These are phyloP conservation scores for Musa itinerans DNA, from an alignment of 176 grass and related monocot genomes.

Conservation along the genomic window DNA sequence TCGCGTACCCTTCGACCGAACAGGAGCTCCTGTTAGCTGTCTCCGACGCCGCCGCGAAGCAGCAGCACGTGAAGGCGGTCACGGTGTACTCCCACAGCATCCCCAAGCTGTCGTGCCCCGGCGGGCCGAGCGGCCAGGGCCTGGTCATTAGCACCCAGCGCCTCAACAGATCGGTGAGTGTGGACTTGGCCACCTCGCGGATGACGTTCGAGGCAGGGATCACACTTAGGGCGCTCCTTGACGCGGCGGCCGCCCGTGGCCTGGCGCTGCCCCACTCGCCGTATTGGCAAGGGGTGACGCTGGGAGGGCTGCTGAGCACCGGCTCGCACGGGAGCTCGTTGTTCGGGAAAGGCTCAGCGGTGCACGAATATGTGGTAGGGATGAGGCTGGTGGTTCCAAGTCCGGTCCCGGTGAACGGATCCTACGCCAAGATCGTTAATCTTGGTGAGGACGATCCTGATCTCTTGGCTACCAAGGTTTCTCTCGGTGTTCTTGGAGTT, in stretches of 20 bases:
- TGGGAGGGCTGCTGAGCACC: conserved; percentile 48
- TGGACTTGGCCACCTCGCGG: conserved; percentile 8
- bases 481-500: conserved; percentile 57
- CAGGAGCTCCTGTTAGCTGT: conserved; percentile 16
- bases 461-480: conserved; percentile 55
- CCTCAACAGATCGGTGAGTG: conserved; percentile 18
- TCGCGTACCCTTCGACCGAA: conserved; percentile 15
- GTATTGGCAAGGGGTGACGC: conserved; percentile 48
- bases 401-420: conserved; percentile 26
- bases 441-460: conserved; percentile 29
- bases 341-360: conserved; percentile 48
- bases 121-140: not conserved
- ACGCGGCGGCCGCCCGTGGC: conserved; percentile 28
- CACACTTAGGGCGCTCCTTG: conserved; percentile 34
- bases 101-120: conserved; percentile 18
- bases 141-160: conserved; percentile 13
- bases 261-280: conserved; percentile 48
- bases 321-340: conserved; percentile 54
- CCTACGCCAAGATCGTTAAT: conserved; percentile 26
- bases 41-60: conserved; percentile 1
- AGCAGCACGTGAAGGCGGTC: conserved; percentile 19
- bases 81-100: conserved; percentile 17
- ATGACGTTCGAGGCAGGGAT: conserved; percentile 32
- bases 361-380: conserved; percentile 59
- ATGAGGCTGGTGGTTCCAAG: conserved; percentile 42